Percentiles rank a stretch among this genome's conserved stretches.
Evolutionary conservation across 75 land plant species (phyloP).

Genomic region (Cupressus sempervirens): DNA sequence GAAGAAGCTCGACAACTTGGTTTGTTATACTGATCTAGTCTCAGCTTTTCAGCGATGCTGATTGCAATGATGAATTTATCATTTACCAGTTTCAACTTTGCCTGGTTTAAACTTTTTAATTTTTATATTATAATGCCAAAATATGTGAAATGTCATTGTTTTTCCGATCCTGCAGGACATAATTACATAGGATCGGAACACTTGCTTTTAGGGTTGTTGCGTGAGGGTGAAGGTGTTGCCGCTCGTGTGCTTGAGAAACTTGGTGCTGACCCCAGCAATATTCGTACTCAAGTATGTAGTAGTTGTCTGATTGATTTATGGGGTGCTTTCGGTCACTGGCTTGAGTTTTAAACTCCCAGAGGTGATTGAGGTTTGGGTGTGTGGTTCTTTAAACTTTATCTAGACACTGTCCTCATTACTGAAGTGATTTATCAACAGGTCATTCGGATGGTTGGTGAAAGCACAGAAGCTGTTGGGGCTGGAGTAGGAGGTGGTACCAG

Average conservation of each 20-base stretch:
- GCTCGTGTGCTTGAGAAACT: slow-evolving; percentile 92
- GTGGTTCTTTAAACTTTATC: not conserved
- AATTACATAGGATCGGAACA: slow-evolving; percentile 97
- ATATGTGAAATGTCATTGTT: slow-evolving; percentile 1
- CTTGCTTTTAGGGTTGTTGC: slow-evolving; percentile 73
- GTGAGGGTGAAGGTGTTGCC: slow-evolving; percentile 96
- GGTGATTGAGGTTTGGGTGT: not conserved
- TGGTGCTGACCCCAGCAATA: slow-evolving; percentile 86
- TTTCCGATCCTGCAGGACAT: slow-evolving; percentile 50
- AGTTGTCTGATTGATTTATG: not conserved
- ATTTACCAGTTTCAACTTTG: not conserved
- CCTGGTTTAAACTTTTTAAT: not conserved
- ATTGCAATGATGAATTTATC: not conserved
- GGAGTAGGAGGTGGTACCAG: slow-evolving; percentile 88
- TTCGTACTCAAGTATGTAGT: slow-evolving; percentile 75
- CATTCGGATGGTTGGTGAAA: slow-evolving; percentile 97
- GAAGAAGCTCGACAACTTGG: slow-evolving; percentile 92
- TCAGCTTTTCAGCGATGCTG: not conserved
- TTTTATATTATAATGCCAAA: not conserved
- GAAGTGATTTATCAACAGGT: slow-evolving; percentile 34
- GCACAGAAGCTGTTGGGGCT: slow-evolving; percentile 86
- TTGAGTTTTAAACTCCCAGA: not conserved
- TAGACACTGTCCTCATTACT: not conserved
- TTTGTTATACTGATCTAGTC: slow-evolving; percentile 13
- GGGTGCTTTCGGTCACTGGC: not conserved